A percentile compares a stretch with the other conserved stretches of the same genome.
phyloP scores from a whole-genome alignment of 352 stramenopile genomes.

The Globisporangium parvum region DNA sequence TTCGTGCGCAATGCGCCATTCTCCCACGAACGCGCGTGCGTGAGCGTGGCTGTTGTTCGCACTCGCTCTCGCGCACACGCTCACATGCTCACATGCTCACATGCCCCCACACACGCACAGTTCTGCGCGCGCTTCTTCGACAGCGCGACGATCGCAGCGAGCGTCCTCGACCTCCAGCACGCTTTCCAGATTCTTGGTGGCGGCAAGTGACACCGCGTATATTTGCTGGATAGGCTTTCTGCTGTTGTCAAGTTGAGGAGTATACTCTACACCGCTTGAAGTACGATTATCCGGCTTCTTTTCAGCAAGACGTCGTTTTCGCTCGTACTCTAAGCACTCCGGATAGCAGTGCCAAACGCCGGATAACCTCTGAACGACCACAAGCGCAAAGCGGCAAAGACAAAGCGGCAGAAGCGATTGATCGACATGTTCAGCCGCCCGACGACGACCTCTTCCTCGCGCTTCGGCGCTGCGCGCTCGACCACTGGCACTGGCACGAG shows the following conservation, averaged over 20 bases:
- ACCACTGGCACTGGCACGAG: not conserved
- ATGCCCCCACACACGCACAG: constrained; percentile 8
- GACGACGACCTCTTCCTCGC: constrained; percentile 6
- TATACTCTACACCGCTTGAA: no score
- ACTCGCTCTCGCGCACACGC: not conserved
- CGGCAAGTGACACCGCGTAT: no score
- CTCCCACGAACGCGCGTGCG: no score
- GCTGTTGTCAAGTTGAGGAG: no score
- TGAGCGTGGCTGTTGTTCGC: no score
- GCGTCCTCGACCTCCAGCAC: constrained; percentile 35
- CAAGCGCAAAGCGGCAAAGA: not conserved
- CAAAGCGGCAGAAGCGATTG: no score
- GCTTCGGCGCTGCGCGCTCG: constrained; percentile 3
- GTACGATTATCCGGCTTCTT: no score
- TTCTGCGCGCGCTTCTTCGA: constrained; percentile 52
- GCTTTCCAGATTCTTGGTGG: constrained; percentile 31
- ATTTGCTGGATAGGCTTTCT: no score
- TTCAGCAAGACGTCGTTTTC: no score
- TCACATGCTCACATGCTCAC: not conserved
- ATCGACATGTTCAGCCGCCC: constrained; percentile 16
- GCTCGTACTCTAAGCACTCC: no score
- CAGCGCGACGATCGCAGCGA: constrained; percentile 23
- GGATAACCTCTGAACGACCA: no score
- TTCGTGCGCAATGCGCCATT: not conserved
- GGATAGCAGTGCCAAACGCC: no score